Percentiles rank a stretch among this genome's conserved stretches.
phyloP scores from a whole-genome alignment of 352 stramenopile genomes.

The Phytophthora syringae region DNA sequence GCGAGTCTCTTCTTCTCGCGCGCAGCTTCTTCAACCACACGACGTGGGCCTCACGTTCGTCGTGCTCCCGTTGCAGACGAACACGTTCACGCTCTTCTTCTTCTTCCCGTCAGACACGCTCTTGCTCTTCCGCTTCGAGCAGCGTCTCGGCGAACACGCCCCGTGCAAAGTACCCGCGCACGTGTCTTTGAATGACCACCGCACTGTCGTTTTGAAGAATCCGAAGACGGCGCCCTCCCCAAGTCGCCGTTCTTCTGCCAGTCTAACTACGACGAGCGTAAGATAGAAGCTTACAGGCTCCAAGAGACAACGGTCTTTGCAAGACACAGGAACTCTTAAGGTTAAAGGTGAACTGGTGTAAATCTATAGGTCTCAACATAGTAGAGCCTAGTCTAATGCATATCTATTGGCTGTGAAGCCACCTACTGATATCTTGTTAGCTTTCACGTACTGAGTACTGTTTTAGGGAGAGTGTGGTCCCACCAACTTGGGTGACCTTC shows the following conservation, averaged over 20 bases:
- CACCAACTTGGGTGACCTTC: no score
- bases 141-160: slow-evolving; percentile 45
- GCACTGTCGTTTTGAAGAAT: slow-evolving; percentile 42
- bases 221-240: slow-evolving; percentile 29
- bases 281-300: no score
- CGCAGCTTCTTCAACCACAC: slow-evolving; percentile 42
- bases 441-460: no score
- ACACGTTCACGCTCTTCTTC: slow-evolving; percentile 52
- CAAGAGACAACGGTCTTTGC: no score
- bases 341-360: no score
- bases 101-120: slow-evolving; percentile 45
- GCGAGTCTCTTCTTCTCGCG: slow-evolving; percentile 35
- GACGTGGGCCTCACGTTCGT: slow-evolving; percentile 42
- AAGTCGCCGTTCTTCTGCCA: slow-evolving; percentile 44
- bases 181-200: slow-evolving; percentile 49
- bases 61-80: slow-evolving; percentile 37
- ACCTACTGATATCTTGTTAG: no score
- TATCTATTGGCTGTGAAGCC: no score
- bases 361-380: no score
- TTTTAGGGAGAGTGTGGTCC: no score
- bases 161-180: slow-evolving; percentile 56
- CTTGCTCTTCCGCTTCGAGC: slow-evolving; percentile 45
- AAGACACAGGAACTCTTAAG: no score
- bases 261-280: no score
- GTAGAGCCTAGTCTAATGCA: no score